These are phyloP conservation scores for Physcomitrellopsis africana DNA, from an alignment of 225 moss, liverwort and hornwort species.

Conservation along the genomic window DNA sequence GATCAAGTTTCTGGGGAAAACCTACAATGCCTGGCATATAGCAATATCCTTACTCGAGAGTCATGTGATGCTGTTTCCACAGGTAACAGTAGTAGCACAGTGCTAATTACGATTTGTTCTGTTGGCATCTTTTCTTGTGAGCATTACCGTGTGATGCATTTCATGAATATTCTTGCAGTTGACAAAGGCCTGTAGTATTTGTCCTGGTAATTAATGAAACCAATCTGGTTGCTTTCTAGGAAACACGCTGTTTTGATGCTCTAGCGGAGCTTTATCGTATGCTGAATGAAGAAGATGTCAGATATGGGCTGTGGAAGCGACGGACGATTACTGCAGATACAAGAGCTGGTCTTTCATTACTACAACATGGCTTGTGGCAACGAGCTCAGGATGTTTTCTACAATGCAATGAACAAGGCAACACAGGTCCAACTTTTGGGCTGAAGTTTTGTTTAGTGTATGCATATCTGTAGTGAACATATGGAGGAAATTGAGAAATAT, in stretches of 20 bases:
- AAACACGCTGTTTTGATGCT: constrained; percentile 99
- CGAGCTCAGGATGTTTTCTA: constrained; percentile 93
- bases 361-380: constrained; percentile 98
- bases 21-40: constrained; percentile 99
- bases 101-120: neutral
- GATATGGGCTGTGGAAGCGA: constrained; percentile 97
- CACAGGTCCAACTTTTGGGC: constrained; percentile 44
- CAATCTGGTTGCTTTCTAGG: constrained; percentile 40
- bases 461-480: neutral
- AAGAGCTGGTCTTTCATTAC: constrained; percentile 89
- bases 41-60: constrained; percentile 97
- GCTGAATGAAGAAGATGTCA: constrained; percentile 97
- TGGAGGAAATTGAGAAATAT: constrained; percentile 10
- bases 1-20: constrained; percentile 98
- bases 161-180: constrained; percentile 21
- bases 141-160: constrained; percentile 3
- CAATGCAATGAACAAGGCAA: constrained; percentile 94
- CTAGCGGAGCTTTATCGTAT: constrained; percentile 96
- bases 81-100: constrained; percentile 37
- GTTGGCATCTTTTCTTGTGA: constrained; percentile 14
- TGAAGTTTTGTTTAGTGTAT: constrained; percentile 7
- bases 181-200: neutral
- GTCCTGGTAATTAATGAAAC: constrained; percentile 24
- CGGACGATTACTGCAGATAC: constrained; percentile 89
- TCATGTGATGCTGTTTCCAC: constrained; percentile 97